Evolutionary conservation across 208 protist species (phyloP).

Genomic region (Trypanosoma cruzi): DNA sequence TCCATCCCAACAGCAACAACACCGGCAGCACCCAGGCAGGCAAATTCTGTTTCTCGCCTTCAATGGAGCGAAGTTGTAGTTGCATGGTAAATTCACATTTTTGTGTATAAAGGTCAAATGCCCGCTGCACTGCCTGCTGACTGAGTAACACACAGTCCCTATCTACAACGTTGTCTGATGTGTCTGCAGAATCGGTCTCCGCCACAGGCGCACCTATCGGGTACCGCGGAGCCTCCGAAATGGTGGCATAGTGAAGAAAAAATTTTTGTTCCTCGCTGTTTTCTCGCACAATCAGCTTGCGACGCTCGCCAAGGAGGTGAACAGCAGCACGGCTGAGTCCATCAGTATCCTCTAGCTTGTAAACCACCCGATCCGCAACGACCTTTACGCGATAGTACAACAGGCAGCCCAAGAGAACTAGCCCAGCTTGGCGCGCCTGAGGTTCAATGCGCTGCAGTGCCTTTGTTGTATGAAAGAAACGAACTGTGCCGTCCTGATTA

Average conservation of each 20-base stretch:
- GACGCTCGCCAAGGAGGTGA: constrained; percentile 9
- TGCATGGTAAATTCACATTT: constrained; percentile 87
- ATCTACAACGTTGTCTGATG: constrained; percentile 26
- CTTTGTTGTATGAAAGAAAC: constrained; percentile 70
- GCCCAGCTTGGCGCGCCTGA: constrained; percentile 57
- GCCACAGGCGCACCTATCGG: constrained; percentile 13
- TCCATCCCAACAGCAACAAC: constrained; percentile 75
- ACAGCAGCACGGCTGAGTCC: not conserved
- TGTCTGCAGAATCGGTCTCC: constrained; percentile 1
- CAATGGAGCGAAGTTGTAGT: constrained; percentile 69
- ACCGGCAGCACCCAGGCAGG: constrained; percentile 78
- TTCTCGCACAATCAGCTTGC: constrained; percentile 34
- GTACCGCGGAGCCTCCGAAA: constrained; percentile 24
- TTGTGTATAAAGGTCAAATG: constrained; percentile 75
- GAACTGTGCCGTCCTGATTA: constrained; percentile 66
- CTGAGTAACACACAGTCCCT: constrained; percentile 64
- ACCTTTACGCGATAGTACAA: constrained; percentile 82
- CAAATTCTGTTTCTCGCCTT: constrained; percentile 56
- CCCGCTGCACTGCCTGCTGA: constrained; percentile 47
- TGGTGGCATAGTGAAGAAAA: constrained; percentile 51
- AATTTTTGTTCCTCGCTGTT: constrained; percentile 57
- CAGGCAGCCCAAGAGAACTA: constrained; percentile 67
- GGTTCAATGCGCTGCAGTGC: constrained; percentile 65
- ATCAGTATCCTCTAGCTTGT: not conserved
- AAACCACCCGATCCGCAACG: not conserved